These are phyloP conservation scores for Amanita molliuscula DNA, from an alignment of 768 basidiomycete species.

Conservation along the genomic window DNA sequence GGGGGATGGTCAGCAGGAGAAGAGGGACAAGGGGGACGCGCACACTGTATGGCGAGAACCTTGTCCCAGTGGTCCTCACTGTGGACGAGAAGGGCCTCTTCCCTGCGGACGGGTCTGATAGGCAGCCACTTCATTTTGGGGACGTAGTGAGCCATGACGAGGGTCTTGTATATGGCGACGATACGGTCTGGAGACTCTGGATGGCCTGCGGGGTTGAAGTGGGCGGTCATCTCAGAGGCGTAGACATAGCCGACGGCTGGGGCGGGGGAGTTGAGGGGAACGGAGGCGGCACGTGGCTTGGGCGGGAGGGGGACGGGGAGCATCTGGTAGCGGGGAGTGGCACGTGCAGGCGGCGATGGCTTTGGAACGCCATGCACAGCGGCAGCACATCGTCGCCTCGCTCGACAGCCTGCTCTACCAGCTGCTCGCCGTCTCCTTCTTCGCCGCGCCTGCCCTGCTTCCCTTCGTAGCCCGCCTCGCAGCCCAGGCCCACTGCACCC, in stretches of 20 bases:
- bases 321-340: constrained; percentile 4
- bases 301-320: constrained; percentile 5
- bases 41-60: constrained; percentile 74
- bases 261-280: constrained; percentile 26
- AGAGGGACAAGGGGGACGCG: constrained; percentile 16
- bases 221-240: constrained; percentile 77
- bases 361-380: constrained; percentile 52
- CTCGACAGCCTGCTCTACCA: constrained; percentile 65
- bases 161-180: constrained; percentile 54
- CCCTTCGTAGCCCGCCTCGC: constrained; percentile 41
- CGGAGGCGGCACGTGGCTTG: constrained; percentile 31
- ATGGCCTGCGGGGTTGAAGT: constrained; percentile 50
- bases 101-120: constrained; percentile 60
- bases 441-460: constrained; percentile 61
- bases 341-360: background rate
- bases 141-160: constrained; percentile 50
- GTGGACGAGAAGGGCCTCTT: constrained; percentile 86
- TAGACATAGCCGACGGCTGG: constrained; percentile 78
- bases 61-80: constrained; percentile 88
- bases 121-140: constrained; percentile 69
- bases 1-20: constrained; percentile 5
- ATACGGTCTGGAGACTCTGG: constrained; percentile 84
- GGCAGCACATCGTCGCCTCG: constrained; percentile 66
- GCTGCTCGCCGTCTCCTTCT: constrained; percentile 66
- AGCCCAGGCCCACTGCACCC: constrained; percentile 52